Evolutionary conservation across 345 rosid species (phyloP).

Genomic region (Ceriops decandra): DNA sequence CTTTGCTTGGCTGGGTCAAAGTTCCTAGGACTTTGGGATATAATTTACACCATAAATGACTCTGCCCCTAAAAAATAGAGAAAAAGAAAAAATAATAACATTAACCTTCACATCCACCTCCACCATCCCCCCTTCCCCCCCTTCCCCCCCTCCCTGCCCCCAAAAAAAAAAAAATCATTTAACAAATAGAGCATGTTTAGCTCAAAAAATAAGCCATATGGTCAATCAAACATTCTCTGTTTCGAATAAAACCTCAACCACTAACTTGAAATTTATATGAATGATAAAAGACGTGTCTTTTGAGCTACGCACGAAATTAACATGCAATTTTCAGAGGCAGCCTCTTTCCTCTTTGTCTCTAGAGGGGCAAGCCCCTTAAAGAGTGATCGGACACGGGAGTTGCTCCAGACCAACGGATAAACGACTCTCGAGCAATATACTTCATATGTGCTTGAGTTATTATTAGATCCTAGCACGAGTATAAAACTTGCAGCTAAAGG

Average conservation of each 20-base stretch:
- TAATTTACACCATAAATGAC: conserved; percentile 1
- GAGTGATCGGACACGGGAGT: not conserved
- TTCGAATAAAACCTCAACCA: not conserved
- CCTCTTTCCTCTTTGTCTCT: not conserved
- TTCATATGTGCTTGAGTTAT: conserved; percentile 3
- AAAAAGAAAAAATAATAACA: too few species aligned
- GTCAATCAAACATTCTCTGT: not conserved
- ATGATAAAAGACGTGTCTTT: not conserved
- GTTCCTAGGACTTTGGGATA: conserved; percentile 18
- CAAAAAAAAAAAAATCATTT: not conserved
- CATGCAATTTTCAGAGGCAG: not conserved
- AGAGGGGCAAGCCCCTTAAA: conserved; percentile 1
- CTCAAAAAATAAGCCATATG: not conserved
- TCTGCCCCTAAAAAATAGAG: too few species aligned
- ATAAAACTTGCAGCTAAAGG: not conserved
- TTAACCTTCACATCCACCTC: too few species aligned
- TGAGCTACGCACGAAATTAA: not conserved
- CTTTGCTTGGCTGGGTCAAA: not conserved
- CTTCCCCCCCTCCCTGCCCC: too few species aligned
- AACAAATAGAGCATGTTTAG: not conserved
- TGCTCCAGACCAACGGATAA: not conserved
- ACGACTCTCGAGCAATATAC: not conserved
- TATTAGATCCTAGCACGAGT: not conserved
- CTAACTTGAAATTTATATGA: not conserved
- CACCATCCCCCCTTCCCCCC: too few species aligned